These are phyloP conservation scores for Angomonas ambiguus DNA, from an alignment of 208 protist genomes.

Conservation along the genomic window DNA sequence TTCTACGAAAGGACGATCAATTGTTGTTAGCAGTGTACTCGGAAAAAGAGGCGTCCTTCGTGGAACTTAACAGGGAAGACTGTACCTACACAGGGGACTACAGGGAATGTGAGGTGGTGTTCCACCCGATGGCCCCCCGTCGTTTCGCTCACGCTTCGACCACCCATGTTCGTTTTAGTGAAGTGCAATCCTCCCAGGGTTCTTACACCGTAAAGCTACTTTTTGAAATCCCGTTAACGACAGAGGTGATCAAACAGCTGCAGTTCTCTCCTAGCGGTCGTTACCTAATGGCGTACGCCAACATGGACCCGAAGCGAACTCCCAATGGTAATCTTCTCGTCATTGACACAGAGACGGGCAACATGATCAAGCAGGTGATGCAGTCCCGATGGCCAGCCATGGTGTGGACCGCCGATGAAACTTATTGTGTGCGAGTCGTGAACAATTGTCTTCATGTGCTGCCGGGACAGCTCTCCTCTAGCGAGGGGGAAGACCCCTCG, in stretches of 20 bases:
- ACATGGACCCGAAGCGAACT: slow-evolving; percentile 74
- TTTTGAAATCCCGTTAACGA: slow-evolving; percentile 62
- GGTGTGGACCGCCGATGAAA: slow-evolving; percentile 62
- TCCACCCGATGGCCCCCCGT: slow-evolving; percentile 44
- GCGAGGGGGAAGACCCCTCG: not conserved
- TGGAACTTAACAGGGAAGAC: slow-evolving; percentile 30
- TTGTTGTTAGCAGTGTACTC: slow-evolving; percentile 63
- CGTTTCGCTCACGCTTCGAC: slow-evolving; percentile 79
- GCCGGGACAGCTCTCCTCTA: slow-evolving; percentile 12
- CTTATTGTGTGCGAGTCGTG: slow-evolving; percentile 59
- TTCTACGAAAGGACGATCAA: slow-evolving; percentile 73
- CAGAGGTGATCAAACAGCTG: slow-evolving; percentile 50
- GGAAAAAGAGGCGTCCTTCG: slow-evolving; percentile 43
- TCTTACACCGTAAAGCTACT: slow-evolving; percentile 27
- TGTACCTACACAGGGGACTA: slow-evolving; percentile 65
- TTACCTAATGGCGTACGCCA: slow-evolving; percentile 73
- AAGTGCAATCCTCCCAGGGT: slow-evolving; percentile 27
- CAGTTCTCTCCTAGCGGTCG: slow-evolving; percentile 64
- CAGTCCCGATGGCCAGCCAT: slow-evolving; percentile 82
- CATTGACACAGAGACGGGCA: slow-evolving; percentile 43
- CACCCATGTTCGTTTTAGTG: slow-evolving; percentile 61
- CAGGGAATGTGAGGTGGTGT: slow-evolving; percentile 71
- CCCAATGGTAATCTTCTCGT: slow-evolving; percentile 76
- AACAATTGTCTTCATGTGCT: slow-evolving; percentile 73
- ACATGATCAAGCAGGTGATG: slow-evolving; percentile 53